phyloP scores from a whole-genome alignment of 192 early-diverging fungal species.

The Linnemannia zychae region DNA sequence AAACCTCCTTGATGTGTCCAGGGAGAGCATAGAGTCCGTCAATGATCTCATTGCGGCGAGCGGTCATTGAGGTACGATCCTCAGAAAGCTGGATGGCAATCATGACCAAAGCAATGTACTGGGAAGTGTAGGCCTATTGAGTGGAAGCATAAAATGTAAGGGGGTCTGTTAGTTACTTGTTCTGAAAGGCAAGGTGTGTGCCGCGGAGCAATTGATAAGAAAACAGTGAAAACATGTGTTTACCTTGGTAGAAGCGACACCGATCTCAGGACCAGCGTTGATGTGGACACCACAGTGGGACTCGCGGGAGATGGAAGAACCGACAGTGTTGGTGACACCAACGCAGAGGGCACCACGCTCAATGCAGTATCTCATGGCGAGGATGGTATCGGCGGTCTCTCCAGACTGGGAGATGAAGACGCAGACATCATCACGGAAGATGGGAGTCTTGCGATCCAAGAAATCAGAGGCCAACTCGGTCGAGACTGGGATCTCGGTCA shows the following conservation, averaged over 20 bases:
- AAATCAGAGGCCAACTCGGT: slow-evolving; percentile 96
- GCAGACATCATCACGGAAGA: slow-evolving; percentile 99
- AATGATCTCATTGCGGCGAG: slow-evolving; percentile 94
- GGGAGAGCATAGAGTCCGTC: slow-evolving; percentile 93
- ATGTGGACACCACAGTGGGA: slow-evolving; percentile 99
- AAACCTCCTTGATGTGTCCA: slow-evolving; percentile 92
- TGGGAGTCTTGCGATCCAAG: slow-evolving; percentile 93
- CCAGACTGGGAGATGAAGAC: slow-evolving; percentile 99
- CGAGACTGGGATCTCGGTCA: slow-evolving; percentile 95
- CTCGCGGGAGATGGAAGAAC: slow-evolving; percentile 95
- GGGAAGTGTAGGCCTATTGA: slow-evolving; percentile 91
- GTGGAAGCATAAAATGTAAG: not conserved
- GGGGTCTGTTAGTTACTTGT: not conserved
- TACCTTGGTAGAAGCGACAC: slow-evolving; percentile 97
- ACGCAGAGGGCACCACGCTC: slow-evolving; percentile 98
- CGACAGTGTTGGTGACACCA: slow-evolving; percentile 98
- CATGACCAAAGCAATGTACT: slow-evolving; percentile 98
- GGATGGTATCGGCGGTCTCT: slow-evolving; percentile 98
- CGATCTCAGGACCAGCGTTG: slow-evolving; percentile 99
- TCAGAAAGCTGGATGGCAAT: slow-evolving; percentile 98
- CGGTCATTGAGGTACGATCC: slow-evolving; percentile 90
- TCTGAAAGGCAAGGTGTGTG: not conserved
- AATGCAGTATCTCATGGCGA: slow-evolving; percentile 97
- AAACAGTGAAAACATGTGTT: not conserved
- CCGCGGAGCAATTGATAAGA: not conserved